phyloP scores from a whole-genome alignment of 2,329 filamentous ascomycete species.

The Diaporthe sp. region DNA sequence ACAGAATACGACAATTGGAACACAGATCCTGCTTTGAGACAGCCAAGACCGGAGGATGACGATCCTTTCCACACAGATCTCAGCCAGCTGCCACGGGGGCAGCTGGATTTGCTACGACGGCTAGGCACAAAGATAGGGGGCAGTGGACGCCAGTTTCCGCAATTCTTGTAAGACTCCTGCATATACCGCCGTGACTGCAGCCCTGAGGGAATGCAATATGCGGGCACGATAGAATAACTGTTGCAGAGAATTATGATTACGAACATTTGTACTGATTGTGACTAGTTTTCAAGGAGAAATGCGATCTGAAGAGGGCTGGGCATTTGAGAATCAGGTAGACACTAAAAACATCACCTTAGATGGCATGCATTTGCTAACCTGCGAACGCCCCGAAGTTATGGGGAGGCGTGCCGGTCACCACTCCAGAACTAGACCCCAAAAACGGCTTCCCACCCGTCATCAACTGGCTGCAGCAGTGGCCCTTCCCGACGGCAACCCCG shows the following conservation, averaged over 20 bases:
- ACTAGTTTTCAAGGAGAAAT: background rate
- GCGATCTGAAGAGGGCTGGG: slow-evolving; percentile 4
- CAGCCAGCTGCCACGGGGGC: background rate
- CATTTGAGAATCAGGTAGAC: slow-evolving; percentile 1
- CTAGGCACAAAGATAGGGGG: background rate
- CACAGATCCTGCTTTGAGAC: background rate
- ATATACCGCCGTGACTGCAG: background rate
- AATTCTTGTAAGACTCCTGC: background rate
- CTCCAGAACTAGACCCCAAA: background rate
- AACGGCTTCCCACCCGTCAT: background rate
- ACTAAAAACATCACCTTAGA: no score
- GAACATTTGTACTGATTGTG: background rate
- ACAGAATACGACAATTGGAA: background rate
- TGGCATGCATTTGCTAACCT: background rate
- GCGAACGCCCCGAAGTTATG: background rate
- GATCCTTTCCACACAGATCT: background rate
- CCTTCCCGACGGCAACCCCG: background rate
- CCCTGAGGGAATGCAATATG: no score
- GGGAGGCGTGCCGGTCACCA: background rate
- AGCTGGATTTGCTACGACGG: background rate
- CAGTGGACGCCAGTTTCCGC: background rate
- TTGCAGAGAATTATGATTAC: no score
- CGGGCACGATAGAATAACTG: no score
- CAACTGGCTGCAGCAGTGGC: background rate
- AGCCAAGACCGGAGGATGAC: background rate